These are phyloP conservation scores for Triticum dicoccoides DNA, from an alignment of 176 grass and related monocot species.

Conservation along the genomic window DNA sequence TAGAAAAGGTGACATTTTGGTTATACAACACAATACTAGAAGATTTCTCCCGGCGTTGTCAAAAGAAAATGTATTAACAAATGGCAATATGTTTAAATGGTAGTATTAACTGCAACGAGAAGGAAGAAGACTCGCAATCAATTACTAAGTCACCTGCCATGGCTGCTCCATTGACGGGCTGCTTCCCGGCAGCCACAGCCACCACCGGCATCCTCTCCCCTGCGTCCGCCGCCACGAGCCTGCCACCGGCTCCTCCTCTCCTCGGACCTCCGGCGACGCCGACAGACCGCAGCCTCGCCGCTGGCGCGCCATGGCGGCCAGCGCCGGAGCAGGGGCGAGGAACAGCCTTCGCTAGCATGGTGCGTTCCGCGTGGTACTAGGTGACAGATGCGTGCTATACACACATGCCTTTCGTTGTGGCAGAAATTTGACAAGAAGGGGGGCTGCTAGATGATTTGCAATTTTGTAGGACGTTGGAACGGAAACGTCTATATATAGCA, in stretches of 20 bases:
- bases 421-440: neutral
- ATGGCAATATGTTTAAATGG: no score
- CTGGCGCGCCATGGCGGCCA: neutral
- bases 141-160: neutral
- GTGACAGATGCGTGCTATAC: neutral
- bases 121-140: neutral
- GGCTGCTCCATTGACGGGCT: conserved; percentile 11
- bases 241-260: neutral
- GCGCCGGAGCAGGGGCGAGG: neutral
- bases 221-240: neutral
- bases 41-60: neutral
- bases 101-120: neutral
- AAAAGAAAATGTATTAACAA: neutral
- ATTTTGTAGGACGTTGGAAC: no score
- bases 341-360: conserved; percentile 26
- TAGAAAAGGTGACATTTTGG: neutral
- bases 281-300: neutral
- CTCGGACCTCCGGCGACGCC: neutral
- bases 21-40: neutral
- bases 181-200: neutral
- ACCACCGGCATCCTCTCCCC: neutral
- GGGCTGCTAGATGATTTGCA: neutral
- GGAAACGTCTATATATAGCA: no score
- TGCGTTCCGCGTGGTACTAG: neutral
- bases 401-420: neutral